Percentiles rank a stretch among this genome's conserved stretches.
These are phyloP conservation scores for Thinopyrum elongatum DNA, from an alignment of 176 grass and related monocot species.

Conservation along the genomic window DNA sequence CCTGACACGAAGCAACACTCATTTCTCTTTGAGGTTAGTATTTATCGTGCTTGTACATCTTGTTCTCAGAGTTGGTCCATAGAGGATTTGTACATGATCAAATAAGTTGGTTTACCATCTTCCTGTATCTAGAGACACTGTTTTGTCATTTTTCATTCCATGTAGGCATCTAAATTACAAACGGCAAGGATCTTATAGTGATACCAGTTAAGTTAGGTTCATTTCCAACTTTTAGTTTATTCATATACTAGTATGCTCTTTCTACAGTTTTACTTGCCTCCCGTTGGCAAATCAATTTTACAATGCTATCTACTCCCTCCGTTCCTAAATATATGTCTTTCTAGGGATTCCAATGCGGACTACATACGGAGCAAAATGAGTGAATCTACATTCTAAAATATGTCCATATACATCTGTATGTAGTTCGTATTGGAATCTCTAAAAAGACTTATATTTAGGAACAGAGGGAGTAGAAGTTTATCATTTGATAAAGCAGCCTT, in stretches of 20 bases:
- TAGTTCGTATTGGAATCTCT: no score
- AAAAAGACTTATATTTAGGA: no score
- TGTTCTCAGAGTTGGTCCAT: not conserved
- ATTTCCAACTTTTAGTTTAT: conserved; percentile 13
- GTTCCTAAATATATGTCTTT: no score
- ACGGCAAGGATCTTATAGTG: conserved; percentile 14
- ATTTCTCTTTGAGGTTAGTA: conserved; percentile 86
- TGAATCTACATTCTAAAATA: no score
- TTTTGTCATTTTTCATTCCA: not conserved
- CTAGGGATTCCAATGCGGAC: no score
- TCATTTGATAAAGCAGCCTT: not conserved
- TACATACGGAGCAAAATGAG: no score
- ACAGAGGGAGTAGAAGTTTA: not conserved
- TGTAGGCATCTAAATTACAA: conserved; percentile 21
- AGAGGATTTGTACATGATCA: not conserved
- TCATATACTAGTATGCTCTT: not conserved
- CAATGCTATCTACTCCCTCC: not conserved
- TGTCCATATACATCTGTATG: no score
- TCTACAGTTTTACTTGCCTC: not conserved
- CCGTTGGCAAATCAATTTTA: not conserved
- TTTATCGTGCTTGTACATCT: not conserved
- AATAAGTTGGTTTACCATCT: not conserved
- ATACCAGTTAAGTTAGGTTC: conserved; percentile 14
- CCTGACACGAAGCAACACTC: conserved; percentile 79
- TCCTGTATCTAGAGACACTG: not conserved